Conservation (phyloP, 1,284 basidiomycete genomes). For the Coniferiporia weirii region DNA sequence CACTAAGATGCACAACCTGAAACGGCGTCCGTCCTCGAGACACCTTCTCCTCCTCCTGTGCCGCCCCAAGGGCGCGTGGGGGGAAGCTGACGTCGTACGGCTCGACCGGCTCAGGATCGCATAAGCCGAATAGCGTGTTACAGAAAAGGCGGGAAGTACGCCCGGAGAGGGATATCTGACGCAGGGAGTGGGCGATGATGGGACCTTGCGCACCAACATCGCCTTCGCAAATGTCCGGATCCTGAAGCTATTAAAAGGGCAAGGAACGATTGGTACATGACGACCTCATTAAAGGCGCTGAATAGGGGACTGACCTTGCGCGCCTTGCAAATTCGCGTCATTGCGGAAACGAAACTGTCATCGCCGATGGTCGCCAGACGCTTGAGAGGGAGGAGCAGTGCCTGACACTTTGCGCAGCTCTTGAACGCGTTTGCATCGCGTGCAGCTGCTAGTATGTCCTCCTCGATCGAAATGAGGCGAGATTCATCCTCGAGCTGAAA, state of each 20-base stretch:
- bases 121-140: constrained; percentile 51
- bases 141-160: constrained; percentile 52
- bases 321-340: constrained; percentile 38
- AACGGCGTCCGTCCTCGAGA: constrained; percentile 29
- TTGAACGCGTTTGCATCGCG: constrained; percentile 6
- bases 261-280: not conserved
- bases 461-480: not conserved
- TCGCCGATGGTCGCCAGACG: constrained; percentile 40
- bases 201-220: constrained; percentile 46
- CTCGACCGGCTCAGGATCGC: constrained; percentile 42
- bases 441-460: constrained; percentile 11
- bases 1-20: constrained; percentile 48
- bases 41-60: not conserved
- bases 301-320: constrained; percentile 28
- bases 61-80: constrained; percentile 24
- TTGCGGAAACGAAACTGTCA: constrained; percentile 33
- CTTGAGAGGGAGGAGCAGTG: constrained; percentile 38
- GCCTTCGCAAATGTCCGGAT: constrained; percentile 51
- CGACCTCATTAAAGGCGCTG: not conserved
- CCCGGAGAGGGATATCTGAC: constrained; percentile 41
- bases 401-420: constrained; percentile 41
- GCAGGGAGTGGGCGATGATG: constrained; percentile 52
- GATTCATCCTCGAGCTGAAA: not conserved
- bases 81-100: constrained; percentile 41
- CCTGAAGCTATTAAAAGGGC: constrained; percentile 26